Conservation (phyloP, 2,329 filamentous ascomycete species). For the Fusarium sp. region DNA sequence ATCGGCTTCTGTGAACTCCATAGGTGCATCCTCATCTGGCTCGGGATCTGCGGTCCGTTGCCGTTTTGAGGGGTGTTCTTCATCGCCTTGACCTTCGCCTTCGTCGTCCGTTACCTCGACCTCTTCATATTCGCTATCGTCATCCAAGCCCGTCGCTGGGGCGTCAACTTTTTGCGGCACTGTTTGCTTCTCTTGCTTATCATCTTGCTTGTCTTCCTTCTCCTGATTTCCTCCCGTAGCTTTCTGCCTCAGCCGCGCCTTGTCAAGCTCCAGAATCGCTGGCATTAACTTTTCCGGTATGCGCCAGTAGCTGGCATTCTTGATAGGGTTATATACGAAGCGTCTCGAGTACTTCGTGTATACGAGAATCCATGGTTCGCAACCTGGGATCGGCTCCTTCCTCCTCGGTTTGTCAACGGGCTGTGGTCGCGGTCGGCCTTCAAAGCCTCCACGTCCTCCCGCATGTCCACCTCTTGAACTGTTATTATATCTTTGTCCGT, state of each 20-base stretch:
- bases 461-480: slow-evolving; percentile 49
- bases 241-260: slow-evolving; percentile 74
- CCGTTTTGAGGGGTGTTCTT: slow-evolving; percentile 70
- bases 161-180: background rate
- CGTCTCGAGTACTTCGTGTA: slow-evolving; percentile 89
- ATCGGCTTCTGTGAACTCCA: slow-evolving; percentile 94
- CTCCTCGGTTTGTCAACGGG: slow-evolving; percentile 84
- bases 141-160: slow-evolving; percentile 39
- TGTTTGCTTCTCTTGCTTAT: background rate
- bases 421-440: slow-evolving; percentile 73
- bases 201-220: slow-evolving; percentile 11
- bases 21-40: slow-evolving; percentile 61
- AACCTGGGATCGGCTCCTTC: slow-evolving; percentile 82
- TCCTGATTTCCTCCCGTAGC: slow-evolving; percentile 52
- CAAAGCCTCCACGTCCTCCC: slow-evolving; percentile 62
- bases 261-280: slow-evolving; percentile 79
- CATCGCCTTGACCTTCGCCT: slow-evolving; percentile 67
- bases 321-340: slow-evolving; percentile 89
- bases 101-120: slow-evolving; percentile 56
- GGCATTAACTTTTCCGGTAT: slow-evolving; percentile 89
- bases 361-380: slow-evolving; percentile 91
- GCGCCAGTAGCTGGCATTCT: slow-evolving; percentile 93
- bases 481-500: slow-evolving; percentile 49
- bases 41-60: slow-evolving; percentile 71
- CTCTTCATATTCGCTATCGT: slow-evolving; percentile 73